Conservation (phyloP, 352 stramenopile genomes). For the Phytophthora fragariaefolia region DNA sequence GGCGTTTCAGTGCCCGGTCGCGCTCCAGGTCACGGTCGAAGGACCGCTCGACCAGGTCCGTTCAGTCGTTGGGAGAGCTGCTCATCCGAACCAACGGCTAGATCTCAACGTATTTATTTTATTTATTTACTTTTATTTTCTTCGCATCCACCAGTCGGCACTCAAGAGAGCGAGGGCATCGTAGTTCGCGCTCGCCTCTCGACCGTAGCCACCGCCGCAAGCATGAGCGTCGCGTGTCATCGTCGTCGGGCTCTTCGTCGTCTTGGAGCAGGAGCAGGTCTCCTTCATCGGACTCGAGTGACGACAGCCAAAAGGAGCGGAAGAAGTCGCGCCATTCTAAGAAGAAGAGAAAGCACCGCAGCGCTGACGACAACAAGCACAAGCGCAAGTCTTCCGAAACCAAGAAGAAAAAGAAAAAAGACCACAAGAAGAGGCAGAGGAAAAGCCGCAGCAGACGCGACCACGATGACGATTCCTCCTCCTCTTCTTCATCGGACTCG, state of each 20-base stretch:
- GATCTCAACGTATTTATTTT: too few species aligned
- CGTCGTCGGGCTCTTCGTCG: conserved; percentile 30
- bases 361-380: conserved; percentile 39
- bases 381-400: conserved; percentile 41
- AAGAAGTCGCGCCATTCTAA: conserved; percentile 37
- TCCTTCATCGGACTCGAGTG: conserved; percentile 31
- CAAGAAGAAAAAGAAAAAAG: conserved; percentile 54
- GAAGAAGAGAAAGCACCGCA: conserved; percentile 49
- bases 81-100: neutral
- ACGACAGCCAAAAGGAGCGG: conserved; percentile 29
- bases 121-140: neutral
- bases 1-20: conserved; percentile 18
- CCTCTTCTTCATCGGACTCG: conserved; percentile 55
- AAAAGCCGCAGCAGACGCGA: conserved; percentile 34
- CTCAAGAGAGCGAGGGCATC: conserved; percentile 21
- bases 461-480: conserved; percentile 35
- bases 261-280: conserved; percentile 37
- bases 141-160: too few species aligned
- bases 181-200: conserved; percentile 24
- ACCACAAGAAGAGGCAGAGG: conserved; percentile 46
- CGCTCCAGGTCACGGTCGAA: conserved; percentile 38
- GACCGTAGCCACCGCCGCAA: conserved; percentile 26
- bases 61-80: neutral
- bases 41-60: conserved; percentile 19
- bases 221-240: conserved; percentile 29